Base-by-base conservation (phyloP, 164 flowering plant species). In the Sextonia rubra region DNA sequence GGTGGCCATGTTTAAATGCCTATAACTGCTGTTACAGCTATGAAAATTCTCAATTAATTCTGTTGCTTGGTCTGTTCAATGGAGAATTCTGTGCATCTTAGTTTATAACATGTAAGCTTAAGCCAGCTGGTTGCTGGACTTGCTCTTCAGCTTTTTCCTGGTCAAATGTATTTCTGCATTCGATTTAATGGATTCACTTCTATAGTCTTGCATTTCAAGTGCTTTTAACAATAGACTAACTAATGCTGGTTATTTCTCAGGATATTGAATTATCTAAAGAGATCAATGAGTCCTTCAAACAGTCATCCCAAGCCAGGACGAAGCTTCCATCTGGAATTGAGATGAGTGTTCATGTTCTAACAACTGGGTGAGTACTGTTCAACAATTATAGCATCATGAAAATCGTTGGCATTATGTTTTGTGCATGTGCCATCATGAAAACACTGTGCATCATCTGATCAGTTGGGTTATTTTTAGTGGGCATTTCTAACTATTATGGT, bases 201-300 rank as follows among this genome's bases (percentile, higher is more conserved):
- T 37, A 5, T 3, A 52, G 58, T 52, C 7, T 12, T 12, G 14
- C n/a, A 17, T 32, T 37, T 44, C 44, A 15, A 24, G n/a, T 69
- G 72, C 61, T 69, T 26, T 29, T 55, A 20, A 30, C 29, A 20
- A 20, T 8, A 48, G 24, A 62, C 12, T 30, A 27, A 60, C 30
- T 75, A 14, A 25, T 74, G 62, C 66, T 12, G 4, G 47, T 60
- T 23, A 60, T 61, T 58, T 65, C 25, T 62, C 85, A 93, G 98
- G 98, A 93, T 66, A 90, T 91, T 76, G 98, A 91, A 79, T 80
- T 93, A 70, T 93, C 98, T 29, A 93, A 89, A 77, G 98, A 93
- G 83, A 93, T 93, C 64, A 93, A 93, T 77, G 98, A 93, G 69
- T 93, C 98, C 49, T 93, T 93, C 86, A 91, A 86, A 77, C 97